Percentiles rank a stretch among this genome's conserved stretches.
phyloP scores from a whole-genome alignment of 305 asterid genomes.

The Fraxinus baroniana region DNA sequence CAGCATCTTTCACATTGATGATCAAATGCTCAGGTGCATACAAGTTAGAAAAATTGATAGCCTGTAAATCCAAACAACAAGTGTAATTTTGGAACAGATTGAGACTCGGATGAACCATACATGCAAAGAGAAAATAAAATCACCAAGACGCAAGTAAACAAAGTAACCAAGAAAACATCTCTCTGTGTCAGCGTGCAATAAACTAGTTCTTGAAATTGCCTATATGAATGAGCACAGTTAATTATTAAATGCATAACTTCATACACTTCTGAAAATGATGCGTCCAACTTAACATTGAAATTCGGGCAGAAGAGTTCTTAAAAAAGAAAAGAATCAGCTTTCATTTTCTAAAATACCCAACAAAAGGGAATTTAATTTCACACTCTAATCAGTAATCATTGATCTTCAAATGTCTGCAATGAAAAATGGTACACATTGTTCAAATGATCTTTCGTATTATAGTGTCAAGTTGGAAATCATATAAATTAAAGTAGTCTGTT shows the following conservation, averaged over 20 bases:
- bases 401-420: not conserved
- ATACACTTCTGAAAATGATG: not conserved
- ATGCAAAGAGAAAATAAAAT: constrained; percentile 4
- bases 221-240: not conserved
- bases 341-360: not conserved
- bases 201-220: constrained; percentile 5
- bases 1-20: constrained; percentile 88
- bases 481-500: not conserved
- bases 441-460: not conserved
- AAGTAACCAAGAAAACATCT: not conserved
- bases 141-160: not conserved
- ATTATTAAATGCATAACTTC: not conserved
- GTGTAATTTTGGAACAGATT: not conserved
- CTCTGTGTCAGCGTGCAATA: not conserved
- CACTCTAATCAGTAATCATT: not conserved
- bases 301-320: not conserved
- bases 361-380: not conserved
- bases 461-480: not conserved
- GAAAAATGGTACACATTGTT: not conserved
- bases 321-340: not conserved
- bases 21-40: constrained; percentile 96
- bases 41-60: constrained; percentile 73
- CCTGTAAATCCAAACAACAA: constrained; percentile 47
- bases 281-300: not conserved
- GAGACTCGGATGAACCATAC: constrained; percentile 1